A percentile compares a stretch with the other conserved stretches of the same genome.
Evolutionary conservation across 2,329 filamentous ascomycete species (phyloP).

Genomic region (Pseudogymnoascus verrucosus): DNA sequence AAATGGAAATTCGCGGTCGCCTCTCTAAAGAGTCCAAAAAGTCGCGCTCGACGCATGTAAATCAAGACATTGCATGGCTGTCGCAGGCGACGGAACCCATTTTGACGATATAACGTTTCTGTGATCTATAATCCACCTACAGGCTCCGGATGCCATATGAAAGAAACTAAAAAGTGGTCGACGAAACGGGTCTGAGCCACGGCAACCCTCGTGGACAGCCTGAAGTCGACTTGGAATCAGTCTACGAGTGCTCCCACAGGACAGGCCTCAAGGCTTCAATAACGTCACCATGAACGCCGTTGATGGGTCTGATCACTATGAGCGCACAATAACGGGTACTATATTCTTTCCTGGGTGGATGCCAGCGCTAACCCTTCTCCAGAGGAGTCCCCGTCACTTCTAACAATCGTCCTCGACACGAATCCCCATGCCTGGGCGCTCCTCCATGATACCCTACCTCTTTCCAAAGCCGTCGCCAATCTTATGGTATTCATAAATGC

Average conservation of each 20-base stretch:
- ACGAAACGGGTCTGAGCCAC: neutral
- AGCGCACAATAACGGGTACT: constrained; percentile 38
- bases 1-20: constrained; percentile 9
- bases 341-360: constrained; percentile 6
- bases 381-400: constrained; percentile 66
- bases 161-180: neutral
- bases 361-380: constrained; percentile 13
- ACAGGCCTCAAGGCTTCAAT: constrained; percentile 17
- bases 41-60: neutral
- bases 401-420: constrained; percentile 88
- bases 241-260: neutral
- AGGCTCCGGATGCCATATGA: neutral
- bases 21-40: neutral
- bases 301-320: constrained; percentile 51
- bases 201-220: neutral
- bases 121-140: neutral
- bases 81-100: constrained; percentile 5
- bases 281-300: constrained; percentile 52
- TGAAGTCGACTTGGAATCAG: neutral
- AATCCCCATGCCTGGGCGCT: constrained; percentile 92
- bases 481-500: constrained; percentile 95
- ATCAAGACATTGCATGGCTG: neutral
- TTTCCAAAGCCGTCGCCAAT: constrained; percentile 78
- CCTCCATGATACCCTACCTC: constrained; percentile 63
- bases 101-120: neutral